phyloP scores from a whole-genome alignment of 805 yeast genomes.

The Candida quercuum region DNA sequence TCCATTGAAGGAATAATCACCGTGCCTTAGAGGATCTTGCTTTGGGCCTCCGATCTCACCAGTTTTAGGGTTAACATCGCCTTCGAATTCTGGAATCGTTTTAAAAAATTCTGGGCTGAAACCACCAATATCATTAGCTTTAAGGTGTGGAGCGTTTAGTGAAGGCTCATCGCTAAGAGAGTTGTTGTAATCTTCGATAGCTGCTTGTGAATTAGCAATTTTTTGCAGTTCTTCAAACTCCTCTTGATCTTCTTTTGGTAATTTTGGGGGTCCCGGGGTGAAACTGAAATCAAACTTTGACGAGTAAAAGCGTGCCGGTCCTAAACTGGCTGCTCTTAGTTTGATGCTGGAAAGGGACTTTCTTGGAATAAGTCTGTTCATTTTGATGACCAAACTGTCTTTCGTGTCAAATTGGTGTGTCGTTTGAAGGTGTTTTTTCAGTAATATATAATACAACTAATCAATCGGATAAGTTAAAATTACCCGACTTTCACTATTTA shows the following conservation, averaged over 20 bases:
- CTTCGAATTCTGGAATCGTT: conserved; percentile 92
- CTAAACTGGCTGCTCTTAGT: no score
- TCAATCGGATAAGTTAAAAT: no score
- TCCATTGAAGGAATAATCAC: conserved; percentile 94
- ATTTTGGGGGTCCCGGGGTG: conserved; percentile 53
- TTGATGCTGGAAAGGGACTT: no score
- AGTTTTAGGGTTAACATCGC: conserved; percentile 85
- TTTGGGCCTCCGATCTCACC: conserved; percentile 98
- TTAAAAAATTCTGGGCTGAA: conserved; percentile 67
- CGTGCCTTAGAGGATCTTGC: conserved; percentile 89
- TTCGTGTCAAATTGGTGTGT: no score
- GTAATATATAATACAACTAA: no score
- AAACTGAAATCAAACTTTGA: conserved; percentile 17
- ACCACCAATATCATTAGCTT: conserved; percentile 51
- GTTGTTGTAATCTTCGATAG: conserved; percentile 68
- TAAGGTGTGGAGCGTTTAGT: conserved; percentile 29
- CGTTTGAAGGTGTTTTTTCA: no score
- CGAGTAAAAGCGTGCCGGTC: conserved; percentile 13
- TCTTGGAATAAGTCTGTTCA: no score
- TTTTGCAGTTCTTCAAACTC: conserved; percentile 87
- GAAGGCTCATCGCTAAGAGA: conserved; percentile 31
- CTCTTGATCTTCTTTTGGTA: conserved; percentile 78
- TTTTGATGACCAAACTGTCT: no score
- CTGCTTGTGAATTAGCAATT: conserved; percentile 72
- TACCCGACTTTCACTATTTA: neutral